phyloP scores from a whole-genome alignment of 2,329 filamentous ascomycete species.

The Coniochaeta ligniaria region DNA sequence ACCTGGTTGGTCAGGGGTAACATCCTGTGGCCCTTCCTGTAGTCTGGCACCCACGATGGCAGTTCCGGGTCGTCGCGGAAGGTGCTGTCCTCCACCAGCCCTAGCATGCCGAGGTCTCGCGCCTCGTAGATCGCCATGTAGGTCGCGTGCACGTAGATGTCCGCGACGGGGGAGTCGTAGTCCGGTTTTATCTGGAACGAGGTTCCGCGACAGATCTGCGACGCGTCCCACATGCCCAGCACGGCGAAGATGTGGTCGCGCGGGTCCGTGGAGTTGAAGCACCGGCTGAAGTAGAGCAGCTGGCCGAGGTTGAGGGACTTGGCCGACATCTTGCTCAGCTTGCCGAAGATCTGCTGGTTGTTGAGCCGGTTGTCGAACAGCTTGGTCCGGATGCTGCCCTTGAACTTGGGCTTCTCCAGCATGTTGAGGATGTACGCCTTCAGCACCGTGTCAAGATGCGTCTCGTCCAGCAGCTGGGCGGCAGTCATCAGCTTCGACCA shows the following conservation, averaged over 20 bases:
- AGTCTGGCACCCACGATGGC: neutral
- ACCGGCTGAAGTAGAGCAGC: neutral
- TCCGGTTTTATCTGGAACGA: neutral
- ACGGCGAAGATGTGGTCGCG: conserved; percentile 12
- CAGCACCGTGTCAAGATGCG: conserved; percentile 8
- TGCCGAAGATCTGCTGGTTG: neutral
- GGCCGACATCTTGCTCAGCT: neutral
- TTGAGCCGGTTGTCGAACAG: neutral
- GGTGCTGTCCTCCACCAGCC: neutral
- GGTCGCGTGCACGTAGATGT: neutral
- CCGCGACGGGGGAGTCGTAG: neutral
- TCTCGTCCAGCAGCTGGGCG: neutral
- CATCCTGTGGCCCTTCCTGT: neutral
- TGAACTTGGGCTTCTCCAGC: neutral
- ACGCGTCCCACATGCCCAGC: conserved; percentile 6
- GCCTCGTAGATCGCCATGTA: neutral
- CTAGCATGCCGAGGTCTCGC: neutral
- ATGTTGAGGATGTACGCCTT: neutral
- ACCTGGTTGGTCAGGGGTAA: neutral
- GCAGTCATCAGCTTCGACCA: neutral
- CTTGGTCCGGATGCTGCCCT: neutral
- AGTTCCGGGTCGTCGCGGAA: neutral
- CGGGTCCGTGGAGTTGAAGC: conserved; percentile 8
- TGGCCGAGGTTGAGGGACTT: neutral
- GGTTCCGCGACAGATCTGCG: neutral